These are phyloP conservation scores for Triticum urartu DNA, from an alignment of 176 grass and related monocot species.

Conservation along the genomic window DNA sequence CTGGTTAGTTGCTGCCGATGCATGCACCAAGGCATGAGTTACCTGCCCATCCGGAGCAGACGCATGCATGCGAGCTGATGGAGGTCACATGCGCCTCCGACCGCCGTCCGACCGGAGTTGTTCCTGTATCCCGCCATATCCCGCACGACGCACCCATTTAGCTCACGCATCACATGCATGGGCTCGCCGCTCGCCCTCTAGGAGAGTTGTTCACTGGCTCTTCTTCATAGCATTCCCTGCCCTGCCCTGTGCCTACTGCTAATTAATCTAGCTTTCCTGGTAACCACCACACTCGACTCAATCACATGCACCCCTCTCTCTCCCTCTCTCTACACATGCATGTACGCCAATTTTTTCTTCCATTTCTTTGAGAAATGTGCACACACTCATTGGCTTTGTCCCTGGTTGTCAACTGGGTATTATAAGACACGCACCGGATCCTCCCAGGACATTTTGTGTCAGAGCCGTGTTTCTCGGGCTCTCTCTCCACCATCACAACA, in stretches of 20 bases:
- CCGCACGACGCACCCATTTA: constrained; percentile 21
- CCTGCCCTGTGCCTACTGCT: not conserved
- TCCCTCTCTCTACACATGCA: not conserved
- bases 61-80: not conserved
- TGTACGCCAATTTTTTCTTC: not conserved
- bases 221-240: not conserved
- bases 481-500: constrained; percentile 14
- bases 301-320: not conserved
- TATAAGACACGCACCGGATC: constrained; percentile 55
- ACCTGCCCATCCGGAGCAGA: not conserved
- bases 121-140: constrained; percentile 18
- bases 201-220: constrained; percentile 23
- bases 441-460: constrained; percentile 69
- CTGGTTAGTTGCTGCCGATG: too few relatives aligned
- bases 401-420: constrained; percentile 52
- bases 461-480: constrained; percentile 50
- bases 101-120: constrained; percentile 35
- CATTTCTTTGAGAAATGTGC: not conserved
- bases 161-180: constrained; percentile 41
- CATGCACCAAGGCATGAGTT: not conserved
- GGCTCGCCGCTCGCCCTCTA: not conserved
- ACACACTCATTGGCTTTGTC: constrained; percentile 29
- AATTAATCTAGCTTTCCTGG: not conserved
- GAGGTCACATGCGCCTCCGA: constrained; percentile 9
- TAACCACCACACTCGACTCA: constrained; percentile 10